Evolutionary conservation across 176 grass and related monocot genomes (phyloP), one percentile per base, ranked within the genome.

Genomic region (Puya raimondii): DNA sequence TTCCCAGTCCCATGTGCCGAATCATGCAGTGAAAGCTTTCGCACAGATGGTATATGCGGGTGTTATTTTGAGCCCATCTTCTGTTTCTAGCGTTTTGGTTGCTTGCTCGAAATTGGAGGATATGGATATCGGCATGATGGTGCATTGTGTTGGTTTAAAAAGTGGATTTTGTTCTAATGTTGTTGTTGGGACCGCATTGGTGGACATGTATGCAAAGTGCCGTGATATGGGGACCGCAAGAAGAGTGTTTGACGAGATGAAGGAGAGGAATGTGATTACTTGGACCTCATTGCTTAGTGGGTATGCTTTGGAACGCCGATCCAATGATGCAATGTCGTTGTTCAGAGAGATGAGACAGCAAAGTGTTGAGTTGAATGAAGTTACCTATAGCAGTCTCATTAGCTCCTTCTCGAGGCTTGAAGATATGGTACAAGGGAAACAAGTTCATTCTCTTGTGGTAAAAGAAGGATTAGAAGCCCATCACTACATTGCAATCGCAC

Each of bases 371-470:
- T 50, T 72, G 48, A 79, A 79, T n/a, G 12, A 65, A 54, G 53
- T 74, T 70, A 79, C 76, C 7, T 84, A 79, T 76, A 84, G 72
- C 25, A 79, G 76, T 29, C 65, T 84, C 14, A 64, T 84, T 12
- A 71, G 76, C 76, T 75, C 82, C 9, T 79, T 84, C 0, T 10
- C 4, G 1, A 14, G 53, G 1, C 49, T 16, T 0, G 49, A 70
- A 52, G 18, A 70, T 70, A 23, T 70, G 47, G 16, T 26, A 1
- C 67, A 50, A 22, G 67, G 67, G 18, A 70, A 23, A 20, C 67
- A 70, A 70, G 67, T 70, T 47, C 67, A 70, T 52, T 70, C 29
- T 70, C 67, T 70, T 15, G 49, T 52, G n/a, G 12, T 70, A 52
- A 49, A 20, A 51, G 67, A 70, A 51, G 15, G 75, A 7, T 25